Conservation (phyloP, 2,329 filamentous ascomycete species). For the Fusarium oxysporum region DNA sequence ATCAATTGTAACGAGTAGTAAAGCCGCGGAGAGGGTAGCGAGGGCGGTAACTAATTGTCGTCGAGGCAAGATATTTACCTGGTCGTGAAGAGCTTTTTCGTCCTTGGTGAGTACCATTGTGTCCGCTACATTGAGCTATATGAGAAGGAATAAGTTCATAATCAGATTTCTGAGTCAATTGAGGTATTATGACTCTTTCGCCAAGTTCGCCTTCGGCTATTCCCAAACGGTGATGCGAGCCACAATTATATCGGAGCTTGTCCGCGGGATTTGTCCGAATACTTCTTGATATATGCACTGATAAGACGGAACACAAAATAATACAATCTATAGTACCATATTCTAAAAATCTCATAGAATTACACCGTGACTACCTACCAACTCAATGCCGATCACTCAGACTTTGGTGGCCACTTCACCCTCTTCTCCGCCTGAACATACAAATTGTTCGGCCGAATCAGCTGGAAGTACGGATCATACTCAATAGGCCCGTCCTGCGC, state of each 20-base stretch:
- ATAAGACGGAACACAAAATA: too few relatives aligned
- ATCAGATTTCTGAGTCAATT: too few relatives aligned
- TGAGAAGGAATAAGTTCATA: too few relatives aligned
- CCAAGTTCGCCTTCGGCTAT: not conserved
- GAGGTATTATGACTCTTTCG: not conserved
- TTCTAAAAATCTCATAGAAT: too few relatives aligned
- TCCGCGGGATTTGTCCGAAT: not conserved
- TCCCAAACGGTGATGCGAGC: not conserved
- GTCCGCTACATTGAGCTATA: too few relatives aligned
- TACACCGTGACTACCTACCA: too few relatives aligned
- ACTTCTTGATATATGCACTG: too few relatives aligned
- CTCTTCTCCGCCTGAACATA: constrained; percentile 60
- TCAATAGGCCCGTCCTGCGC: constrained; percentile 63
- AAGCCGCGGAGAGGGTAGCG: not conserved
- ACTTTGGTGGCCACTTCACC: constrained; percentile 17
- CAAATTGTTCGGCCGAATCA: constrained; percentile 66
- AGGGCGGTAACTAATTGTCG: not conserved
- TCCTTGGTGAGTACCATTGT: not conserved
- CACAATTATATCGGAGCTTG: not conserved
- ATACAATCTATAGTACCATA: too few relatives aligned
- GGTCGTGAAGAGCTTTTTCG: not conserved
- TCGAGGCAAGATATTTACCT: not conserved
- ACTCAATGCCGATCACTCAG: too few relatives aligned
- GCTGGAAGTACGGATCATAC: constrained; percentile 70
- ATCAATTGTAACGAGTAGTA: not conserved